A percentile compares a stretch with the other conserved stretches of the same genome.
Evolutionary conservation across 148 eudicot species (phyloP).

Genomic region (Bassia scoparia): DNA sequence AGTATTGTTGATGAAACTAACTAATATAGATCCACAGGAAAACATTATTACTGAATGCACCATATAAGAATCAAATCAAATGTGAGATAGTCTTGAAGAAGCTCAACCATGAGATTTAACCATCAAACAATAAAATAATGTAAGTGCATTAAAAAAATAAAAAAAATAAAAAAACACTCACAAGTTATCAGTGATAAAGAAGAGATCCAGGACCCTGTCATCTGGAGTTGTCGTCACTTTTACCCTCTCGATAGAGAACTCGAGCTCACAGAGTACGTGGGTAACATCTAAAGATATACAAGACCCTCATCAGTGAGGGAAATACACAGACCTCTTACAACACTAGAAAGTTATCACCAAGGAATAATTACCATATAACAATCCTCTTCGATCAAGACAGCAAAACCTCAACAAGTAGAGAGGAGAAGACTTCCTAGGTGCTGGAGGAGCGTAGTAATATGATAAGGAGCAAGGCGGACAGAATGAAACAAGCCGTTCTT

Average conservation of each 20-base stretch:
- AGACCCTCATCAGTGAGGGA: conserved; percentile 13
- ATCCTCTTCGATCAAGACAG: conserved; percentile 62
- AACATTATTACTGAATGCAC: too few species aligned
- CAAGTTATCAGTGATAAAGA: conserved; percentile 74
- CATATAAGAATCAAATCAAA: neutral
- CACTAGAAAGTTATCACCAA: neutral
- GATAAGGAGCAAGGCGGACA: conserved; percentile 64
- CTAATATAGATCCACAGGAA: too few species aligned
- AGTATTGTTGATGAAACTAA: too few species aligned
- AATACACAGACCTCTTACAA: neutral
- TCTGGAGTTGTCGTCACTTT: conserved; percentile 86
- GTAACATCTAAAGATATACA: conserved; percentile 56
- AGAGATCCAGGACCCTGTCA: conserved; percentile 67
- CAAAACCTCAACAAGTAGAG: conserved; percentile 57
- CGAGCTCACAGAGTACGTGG: conserved; percentile 67
- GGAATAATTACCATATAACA: conserved; percentile 51
- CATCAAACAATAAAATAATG: neutral
- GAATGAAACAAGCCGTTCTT: conserved; percentile 55
- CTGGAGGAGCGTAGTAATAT: conserved; percentile 46
- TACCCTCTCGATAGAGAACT: conserved; percentile 63
- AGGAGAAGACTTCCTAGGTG: conserved; percentile 42
- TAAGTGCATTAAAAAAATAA: too few species aligned
- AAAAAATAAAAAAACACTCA: conserved; percentile 30
- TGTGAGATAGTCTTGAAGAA: neutral
- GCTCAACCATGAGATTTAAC: conserved; percentile 5